Percentiles rank a stretch among this genome's conserved stretches.
phyloP scores from a whole-genome alignment of 2,329 filamentous ascomycete species.

The Aspergillus brasiliensis region DNA sequence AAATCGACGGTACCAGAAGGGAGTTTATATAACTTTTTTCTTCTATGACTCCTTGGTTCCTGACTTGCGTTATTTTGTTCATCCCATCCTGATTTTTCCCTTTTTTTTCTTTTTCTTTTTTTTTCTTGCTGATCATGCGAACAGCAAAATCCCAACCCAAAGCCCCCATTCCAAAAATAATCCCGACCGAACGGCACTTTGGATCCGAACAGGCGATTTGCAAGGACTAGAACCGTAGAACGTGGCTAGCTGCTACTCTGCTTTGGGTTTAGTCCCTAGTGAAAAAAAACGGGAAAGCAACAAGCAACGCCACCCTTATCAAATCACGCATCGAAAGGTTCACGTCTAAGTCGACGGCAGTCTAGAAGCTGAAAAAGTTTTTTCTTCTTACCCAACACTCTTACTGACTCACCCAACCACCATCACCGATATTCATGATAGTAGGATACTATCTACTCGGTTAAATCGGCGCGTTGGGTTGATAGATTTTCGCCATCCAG shows the following conservation, averaged over 20 bases:
- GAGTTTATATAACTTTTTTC: background rate
- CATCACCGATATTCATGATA: no score
- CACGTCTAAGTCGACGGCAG: background rate
- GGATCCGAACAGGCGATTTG: background rate
- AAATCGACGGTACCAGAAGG: background rate
- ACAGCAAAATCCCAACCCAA: background rate
- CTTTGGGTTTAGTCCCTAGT: background rate
- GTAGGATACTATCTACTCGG: no score
- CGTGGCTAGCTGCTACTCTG: background rate
- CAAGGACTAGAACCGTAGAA: constrained; percentile 1
- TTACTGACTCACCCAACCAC: no score
- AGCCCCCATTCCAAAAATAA: background rate
- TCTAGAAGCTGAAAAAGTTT: no score
- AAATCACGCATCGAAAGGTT: background rate
- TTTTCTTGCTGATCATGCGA: background rate
- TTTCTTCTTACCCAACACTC: no score
- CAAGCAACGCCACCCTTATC: constrained; percentile 2
- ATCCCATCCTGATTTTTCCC: no score
- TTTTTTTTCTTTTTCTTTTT: no score
- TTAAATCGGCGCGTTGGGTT: no score
- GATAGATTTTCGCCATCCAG: no score
- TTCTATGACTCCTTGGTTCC: background rate
- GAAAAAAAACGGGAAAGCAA: no score
- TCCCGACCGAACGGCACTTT: background rate
- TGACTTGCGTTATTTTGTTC: no score